Evolutionary conservation across 306 rosid species (phyloP), one percentile per base, ranked within the genome.

Genomic region (Prunus mume): DNA sequence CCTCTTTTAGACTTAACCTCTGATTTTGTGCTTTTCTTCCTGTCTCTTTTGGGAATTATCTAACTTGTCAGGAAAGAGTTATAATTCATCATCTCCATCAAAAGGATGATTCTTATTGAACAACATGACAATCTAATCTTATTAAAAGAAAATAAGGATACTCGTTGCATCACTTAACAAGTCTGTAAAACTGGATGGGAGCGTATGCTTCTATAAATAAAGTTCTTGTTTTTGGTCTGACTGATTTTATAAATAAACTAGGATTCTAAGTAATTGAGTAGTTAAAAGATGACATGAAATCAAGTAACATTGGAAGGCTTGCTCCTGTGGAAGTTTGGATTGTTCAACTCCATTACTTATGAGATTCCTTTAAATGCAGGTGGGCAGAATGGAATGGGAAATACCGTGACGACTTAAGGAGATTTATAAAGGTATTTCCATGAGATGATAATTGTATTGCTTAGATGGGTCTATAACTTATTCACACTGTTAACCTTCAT

Each of bases 301-400:
- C 43, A 38, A 38, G 43, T 38, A 38, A 38, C 43, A 38, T 38
- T 38, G 43, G 43, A 38, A 38, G 43, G 43, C 43, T 38, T 7
- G 43, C 43, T 38, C 18, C 4, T 19, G 27, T 11, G 49, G 28
- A 38, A 55, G 34, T 56, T 57, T 56, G 54, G 69, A 47, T 17
- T 8, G 34, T 12, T 57, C 65, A 22, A 55, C 45, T 79, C 30
- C 13, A 38, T 73, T 65, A 28, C 61, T 75, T 47, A 30, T 50
- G 56, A 68, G 80, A 76, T 83, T 55, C 78, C 73, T 75, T 76
- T 55, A 79, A 38, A 76, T 83, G 78, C 79, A 95, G 97, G 87
- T 95, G 99, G 99, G 99, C 97, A 25, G 99, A 95, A 89, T 95
- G 99, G 99, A 95, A 95, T 79, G 99, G 96, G 45, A 90, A 68